Conservation (phyloP, 257 asterid genomes). For the Solanum medicagineum region DNA sequence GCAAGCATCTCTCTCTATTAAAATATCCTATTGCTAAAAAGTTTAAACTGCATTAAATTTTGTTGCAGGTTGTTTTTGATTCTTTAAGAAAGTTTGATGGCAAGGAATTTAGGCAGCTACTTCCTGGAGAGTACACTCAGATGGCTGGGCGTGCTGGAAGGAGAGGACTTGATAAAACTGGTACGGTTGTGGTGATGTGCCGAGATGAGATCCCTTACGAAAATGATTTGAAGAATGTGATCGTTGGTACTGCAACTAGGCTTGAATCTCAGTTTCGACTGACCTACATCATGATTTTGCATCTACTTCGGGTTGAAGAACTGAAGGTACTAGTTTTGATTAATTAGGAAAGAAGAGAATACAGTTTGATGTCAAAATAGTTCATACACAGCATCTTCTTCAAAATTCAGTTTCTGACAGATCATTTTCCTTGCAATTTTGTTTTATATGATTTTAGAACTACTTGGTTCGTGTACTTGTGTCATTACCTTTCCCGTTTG, state of each 20-base stretch:
- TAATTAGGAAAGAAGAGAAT: constrained; percentile 1
- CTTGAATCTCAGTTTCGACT: constrained; percentile 96
- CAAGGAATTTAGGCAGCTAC: constrained; percentile 77
- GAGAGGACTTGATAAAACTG: constrained; percentile 97
- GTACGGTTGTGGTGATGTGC: constrained; percentile 85
- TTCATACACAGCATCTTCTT: background rate
- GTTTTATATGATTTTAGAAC: background rate
- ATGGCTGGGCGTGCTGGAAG: constrained; percentile 99
- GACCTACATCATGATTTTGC: constrained; percentile 95
- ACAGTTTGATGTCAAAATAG: background rate
- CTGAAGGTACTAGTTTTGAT: constrained; percentile 56
- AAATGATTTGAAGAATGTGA: constrained; percentile 55
- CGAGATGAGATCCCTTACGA: constrained; percentile 93
- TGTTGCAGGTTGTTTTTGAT: constrained; percentile 90
- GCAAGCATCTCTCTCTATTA: background rate
- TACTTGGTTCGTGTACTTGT: background rate
- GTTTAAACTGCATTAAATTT: background rate
- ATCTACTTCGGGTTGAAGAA: constrained; percentile 96
- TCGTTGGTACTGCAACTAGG: constrained; percentile 87
- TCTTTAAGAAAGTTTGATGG: constrained; percentile 88
- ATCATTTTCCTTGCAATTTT: background rate
- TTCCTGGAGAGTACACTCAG: constrained; percentile 98
- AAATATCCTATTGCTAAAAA: background rate
- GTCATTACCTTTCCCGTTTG: background rate
- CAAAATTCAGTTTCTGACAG: background rate